Evolutionary conservation across 495 filamentous ascomycete genomes (phyloP), one percentile per base, ranked within the genome.

Genomic region (Xylaria intraflava): DNA sequence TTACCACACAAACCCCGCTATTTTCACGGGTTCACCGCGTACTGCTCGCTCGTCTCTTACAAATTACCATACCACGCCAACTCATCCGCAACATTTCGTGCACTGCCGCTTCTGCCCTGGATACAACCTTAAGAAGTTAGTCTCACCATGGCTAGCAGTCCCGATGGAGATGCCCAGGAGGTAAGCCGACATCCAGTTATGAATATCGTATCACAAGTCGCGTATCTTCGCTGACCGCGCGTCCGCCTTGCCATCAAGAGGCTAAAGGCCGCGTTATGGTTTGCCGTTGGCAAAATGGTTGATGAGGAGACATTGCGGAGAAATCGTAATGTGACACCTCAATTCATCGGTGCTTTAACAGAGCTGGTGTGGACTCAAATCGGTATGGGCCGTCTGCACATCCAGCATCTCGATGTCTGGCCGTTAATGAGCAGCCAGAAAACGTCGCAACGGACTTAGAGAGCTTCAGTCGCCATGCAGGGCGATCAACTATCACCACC

Each of bases 241-340:
- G 26, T 19, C n/a, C 27, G 23, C 24, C 35, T 1, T 40, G 36
- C 14, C 35, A 1, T 43, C 29, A 96, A 38, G 89, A 85, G 85
- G 57, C 78, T 96, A 51, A 98, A 98, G 79, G 83, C 89, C 46
- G 88, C 90, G 29, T 80, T 98, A n/a, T 97, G 91, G 91, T 87
- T 86, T 66, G 79, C 82, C 19, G 83, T 96, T 54, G 91, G 91
- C 64, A 87, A 90, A 65, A 89, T 90, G 43, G 87, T 96, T 41
- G 92, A 96, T 67, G 83, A 91, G 56, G 89, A 95, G 65, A 86
- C 83, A 26, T 70, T 93, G 31, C 76, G 76, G 22, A 75, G 87
- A 11, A 84, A 87, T 62, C 78, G 86, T 53, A 96, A 92, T 69
- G 89, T 91, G 2, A 96, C 90, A 1, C 91, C 90, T 6, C 91